Conservation (phyloP, 2,329 filamentous ascomycete genomes). For the Aureobasidium sp. region DNA sequence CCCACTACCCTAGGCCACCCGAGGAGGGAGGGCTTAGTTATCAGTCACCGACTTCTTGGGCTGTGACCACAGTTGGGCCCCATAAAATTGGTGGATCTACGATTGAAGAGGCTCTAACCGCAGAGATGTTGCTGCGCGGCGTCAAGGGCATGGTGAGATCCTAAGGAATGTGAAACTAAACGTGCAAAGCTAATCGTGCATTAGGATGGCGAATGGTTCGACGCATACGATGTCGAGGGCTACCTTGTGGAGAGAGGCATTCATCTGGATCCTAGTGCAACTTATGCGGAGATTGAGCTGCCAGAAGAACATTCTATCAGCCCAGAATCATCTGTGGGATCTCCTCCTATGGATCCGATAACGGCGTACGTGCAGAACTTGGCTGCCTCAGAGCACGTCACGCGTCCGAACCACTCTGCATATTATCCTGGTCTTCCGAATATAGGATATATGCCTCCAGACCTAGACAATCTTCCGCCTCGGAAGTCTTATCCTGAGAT, state of each 20-base stretch:
- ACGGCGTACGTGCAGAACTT: background rate
- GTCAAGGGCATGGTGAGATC: constrained; percentile 47
- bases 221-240: constrained; percentile 67
- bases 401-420: background rate
- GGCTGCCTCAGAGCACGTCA: background rate
- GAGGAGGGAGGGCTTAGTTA: constrained; percentile 53
- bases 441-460: background rate
- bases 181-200: background rate
- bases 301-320: background rate
- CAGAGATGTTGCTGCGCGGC: constrained; percentile 37
- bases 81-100: constrained; percentile 25
- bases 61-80: constrained; percentile 26
- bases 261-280: constrained; percentile 52
- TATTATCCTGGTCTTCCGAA: background rate
- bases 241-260: constrained; percentile 62
- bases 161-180: background rate
- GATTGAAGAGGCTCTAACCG: constrained; percentile 22
- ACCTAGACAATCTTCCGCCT: background rate
- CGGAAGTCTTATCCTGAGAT: background rate
- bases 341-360: background rate
- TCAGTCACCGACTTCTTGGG: constrained; percentile 22
- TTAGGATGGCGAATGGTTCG: constrained; percentile 64
- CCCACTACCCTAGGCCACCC: constrained; percentile 45
- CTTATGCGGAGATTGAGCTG: constrained; percentile 56
- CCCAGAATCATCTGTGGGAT: background rate